Conservation (phyloP, 495 filamentous ascomycete species). For the Neurospora pannonica region DNA sequence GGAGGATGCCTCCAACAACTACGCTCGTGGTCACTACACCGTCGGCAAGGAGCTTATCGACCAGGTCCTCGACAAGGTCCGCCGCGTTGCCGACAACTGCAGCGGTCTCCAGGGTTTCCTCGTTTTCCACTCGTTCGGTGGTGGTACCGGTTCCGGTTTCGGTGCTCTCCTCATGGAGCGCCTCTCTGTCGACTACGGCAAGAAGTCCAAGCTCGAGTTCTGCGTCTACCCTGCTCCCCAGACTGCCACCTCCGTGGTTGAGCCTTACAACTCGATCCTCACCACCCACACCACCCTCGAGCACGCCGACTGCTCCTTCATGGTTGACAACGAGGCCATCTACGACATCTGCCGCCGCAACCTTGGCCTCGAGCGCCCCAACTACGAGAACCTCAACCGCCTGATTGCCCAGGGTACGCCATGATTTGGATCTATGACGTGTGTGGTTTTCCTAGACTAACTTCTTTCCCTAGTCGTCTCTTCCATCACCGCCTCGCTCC, state of each 20-base stretch:
- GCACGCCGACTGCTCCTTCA: conserved; percentile 98
- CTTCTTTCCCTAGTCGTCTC: conserved; percentile 62
- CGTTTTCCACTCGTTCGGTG: conserved; percentile 99
- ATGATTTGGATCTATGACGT: neutral
- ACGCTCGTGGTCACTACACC: conserved; percentile 97
- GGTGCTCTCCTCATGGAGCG: conserved; percentile 97
- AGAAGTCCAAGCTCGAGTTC: conserved; percentile 99
- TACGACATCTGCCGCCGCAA: conserved; percentile 99
- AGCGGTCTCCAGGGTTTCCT: conserved; percentile 96
- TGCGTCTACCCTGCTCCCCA: conserved; percentile 96
- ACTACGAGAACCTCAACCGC: conserved; percentile 97
- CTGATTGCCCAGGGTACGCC: conserved; percentile 83
- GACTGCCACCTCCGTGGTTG: conserved; percentile 92
- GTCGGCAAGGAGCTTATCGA: conserved; percentile 98
- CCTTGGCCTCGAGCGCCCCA: conserved; percentile 90
- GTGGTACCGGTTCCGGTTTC: conserved; percentile 96
- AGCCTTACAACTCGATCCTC: conserved; percentile 98
- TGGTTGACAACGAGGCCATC: conserved; percentile 99
- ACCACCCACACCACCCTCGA: conserved; percentile 98
- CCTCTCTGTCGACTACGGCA: conserved; percentile 94
- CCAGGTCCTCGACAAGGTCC: conserved; percentile 91
- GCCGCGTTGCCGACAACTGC: conserved; percentile 93
- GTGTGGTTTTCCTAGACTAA: neutral
- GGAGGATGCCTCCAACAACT: conserved; percentile 99
- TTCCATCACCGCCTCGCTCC: conserved; percentile 95